phyloP scores from a whole-genome alignment of 257 asterid genomes.

The Ophiorrhiza pumila region DNA sequence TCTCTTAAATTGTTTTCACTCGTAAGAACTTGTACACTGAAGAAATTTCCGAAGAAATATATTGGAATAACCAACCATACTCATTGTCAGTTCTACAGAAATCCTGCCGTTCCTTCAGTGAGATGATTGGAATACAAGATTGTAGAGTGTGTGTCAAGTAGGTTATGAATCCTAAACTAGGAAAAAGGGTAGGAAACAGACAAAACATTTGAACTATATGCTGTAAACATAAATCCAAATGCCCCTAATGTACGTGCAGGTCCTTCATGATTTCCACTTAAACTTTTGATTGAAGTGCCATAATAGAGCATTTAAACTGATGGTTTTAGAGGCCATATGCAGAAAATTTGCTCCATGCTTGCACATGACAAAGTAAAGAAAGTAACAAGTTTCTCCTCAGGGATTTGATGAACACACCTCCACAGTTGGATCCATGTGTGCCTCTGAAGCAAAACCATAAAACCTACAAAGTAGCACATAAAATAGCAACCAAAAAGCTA shows the following conservation, averaged over 20 bases:
- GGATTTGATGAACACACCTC: slow-evolving; percentile 60
- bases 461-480: slow-evolving; percentile 48
- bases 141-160: not conserved
- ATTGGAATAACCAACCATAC: not conserved
- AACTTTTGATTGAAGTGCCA: not conserved
- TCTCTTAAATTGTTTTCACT: not conserved
- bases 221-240: not conserved
- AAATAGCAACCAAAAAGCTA: not conserved
- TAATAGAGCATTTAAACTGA: not conserved
- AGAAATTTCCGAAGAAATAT: not conserved
- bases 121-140: not conserved
- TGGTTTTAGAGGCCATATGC: not conserved
- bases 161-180: not conserved
- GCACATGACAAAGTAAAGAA: not conserved
- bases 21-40: not conserved
- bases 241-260: not conserved
- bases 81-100: not conserved
- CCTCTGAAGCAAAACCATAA: slow-evolving; percentile 96
- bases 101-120: not conserved
- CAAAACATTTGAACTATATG: not conserved
- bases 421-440: slow-evolving; percentile 87
- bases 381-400: no score
- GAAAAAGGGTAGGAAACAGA: not conserved
- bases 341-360: not conserved
- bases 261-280: not conserved